Base-by-base conservation (phyloP, 768 basidiomycete species). In the Tricholoma sp. region DNA sequence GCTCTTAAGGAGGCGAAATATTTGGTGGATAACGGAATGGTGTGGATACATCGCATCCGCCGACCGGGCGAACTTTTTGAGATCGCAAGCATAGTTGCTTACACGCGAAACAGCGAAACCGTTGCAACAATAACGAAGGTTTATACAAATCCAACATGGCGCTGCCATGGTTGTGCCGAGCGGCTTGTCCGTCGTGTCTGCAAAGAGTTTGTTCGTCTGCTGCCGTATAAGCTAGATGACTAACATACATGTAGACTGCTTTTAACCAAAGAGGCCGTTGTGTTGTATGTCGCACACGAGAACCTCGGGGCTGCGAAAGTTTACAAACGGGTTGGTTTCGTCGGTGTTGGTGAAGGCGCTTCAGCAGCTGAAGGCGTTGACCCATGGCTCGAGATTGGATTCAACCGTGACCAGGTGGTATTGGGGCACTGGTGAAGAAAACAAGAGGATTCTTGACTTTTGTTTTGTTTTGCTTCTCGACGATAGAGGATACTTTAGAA, bases 51-150 rank as follows among this genome's bases (percentile, higher is more conserved):
- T 59, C 70, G 78, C 53, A 72, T 82, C n/a, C 64, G 67, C 51
- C 32, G 53, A 42, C 61, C 42, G 12, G 63, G 64, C 6, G 62
- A 63, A 44, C 53, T 50, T 0, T 59, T 68, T 47, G 74, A 77
- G 28, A 76, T 84, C 18, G 84, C 88, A 0, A 88, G 78, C 17
- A 81, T 91, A 39, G 85, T 84, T 5, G 88, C 88, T 13, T 80
- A 79, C 29, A 88, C 88, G 7, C 74, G 90, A 10, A 81, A 82
- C 57, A 83, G 76, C 24, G 72, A 76, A 1, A 74, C 63, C 4
- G 77, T 86, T 24, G 81, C 83, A 2, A 80, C 85, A 0, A 82
- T 91, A 45, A 85, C 85, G 37, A 91, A 91, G 66, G 88, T 91
- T 0, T 86, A 74, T 64, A 91, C 89, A 0, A 71, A 76, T 48